phyloP scores from a whole-genome alignment of 164 flowering plant species.

The Macadamia integrifolia region DNA sequence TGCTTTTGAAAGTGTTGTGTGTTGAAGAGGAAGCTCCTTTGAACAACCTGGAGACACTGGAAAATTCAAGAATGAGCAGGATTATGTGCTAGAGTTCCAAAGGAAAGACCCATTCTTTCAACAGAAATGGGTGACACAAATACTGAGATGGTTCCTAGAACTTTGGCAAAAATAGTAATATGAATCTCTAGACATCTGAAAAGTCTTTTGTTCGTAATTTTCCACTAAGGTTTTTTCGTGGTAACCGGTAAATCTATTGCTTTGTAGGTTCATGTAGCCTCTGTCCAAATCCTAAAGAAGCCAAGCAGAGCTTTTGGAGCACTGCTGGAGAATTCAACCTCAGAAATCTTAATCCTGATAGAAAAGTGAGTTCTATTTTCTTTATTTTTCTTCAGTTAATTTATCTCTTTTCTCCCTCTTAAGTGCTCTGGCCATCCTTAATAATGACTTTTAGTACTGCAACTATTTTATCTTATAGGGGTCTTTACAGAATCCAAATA shows the following conservation, averaged over 20 bases:
- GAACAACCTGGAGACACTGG: constrained; percentile 13
- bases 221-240: neutral
- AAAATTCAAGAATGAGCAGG: constrained; percentile 4
- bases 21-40: constrained; percentile 4
- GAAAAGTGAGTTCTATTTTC: constrained; percentile 25
- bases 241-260: neutral
- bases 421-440: no score
- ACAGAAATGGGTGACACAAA: constrained; percentile 13
- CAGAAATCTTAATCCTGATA: constrained; percentile 35
- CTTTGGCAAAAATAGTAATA: constrained; percentile 19
- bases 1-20: constrained; percentile 2
- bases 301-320: constrained; percentile 83
- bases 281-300: constrained; percentile 63
- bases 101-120: constrained; percentile 3
- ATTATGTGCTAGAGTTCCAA: constrained; percentile 6
- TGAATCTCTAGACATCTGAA: neutral
- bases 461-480: no score
- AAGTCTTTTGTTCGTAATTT: neutral
- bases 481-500: no score
- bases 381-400: neutral
- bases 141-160: neutral
- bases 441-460: no score
- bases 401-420: no score
- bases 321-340: constrained; percentile 48
- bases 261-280: constrained; percentile 49